Evolutionary conservation across 78 protist species (phyloP).

Genomic region (Dictyostelium brefeldianum): DNA sequence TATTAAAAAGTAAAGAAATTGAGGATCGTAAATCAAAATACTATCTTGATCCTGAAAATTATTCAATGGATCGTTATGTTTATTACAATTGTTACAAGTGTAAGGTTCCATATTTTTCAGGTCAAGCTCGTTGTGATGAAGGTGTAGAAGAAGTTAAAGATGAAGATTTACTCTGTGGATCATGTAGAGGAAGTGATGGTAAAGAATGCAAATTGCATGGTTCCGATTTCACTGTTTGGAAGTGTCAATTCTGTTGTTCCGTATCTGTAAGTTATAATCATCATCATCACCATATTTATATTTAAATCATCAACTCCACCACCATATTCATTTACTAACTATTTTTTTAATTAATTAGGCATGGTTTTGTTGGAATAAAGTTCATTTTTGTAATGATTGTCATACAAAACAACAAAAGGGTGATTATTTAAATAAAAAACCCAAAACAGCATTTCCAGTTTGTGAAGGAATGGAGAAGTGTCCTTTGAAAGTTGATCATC

Average conservation of each 20-base stretch:
- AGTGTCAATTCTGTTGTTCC: constrained; percentile 70
- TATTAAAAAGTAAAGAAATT: constrained; percentile 21
- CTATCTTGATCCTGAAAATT: constrained; percentile 54
- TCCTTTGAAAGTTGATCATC: constrained; percentile 58
- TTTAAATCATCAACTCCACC: background rate
- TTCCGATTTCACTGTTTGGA: constrained; percentile 40
- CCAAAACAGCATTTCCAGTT: constrained; percentile 11
- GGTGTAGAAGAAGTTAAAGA: constrained; percentile 40
- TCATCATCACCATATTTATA: background rate
- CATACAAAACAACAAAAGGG: constrained; percentile 67
- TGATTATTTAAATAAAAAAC: constrained; percentile 46
- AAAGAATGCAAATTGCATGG: constrained; percentile 63
- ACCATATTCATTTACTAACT: background rate
- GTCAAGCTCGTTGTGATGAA: constrained; percentile 62
- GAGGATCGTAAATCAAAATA: constrained; percentile 48
- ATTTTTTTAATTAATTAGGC: no score
- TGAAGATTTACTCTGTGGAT: constrained; percentile 49
- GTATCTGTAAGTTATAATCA: background rate
- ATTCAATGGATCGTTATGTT: constrained; percentile 48
- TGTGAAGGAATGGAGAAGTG: constrained; percentile 52
- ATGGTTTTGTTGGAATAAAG: constrained; percentile 48
- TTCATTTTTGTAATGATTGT: constrained; percentile 23
- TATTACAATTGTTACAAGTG: constrained; percentile 60
- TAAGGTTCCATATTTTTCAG: constrained; percentile 38
- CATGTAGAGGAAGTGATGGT: constrained; percentile 28